Base-by-base conservation (phyloP, 805 yeast genomes). In the Lipomyces japonicus region DNA sequence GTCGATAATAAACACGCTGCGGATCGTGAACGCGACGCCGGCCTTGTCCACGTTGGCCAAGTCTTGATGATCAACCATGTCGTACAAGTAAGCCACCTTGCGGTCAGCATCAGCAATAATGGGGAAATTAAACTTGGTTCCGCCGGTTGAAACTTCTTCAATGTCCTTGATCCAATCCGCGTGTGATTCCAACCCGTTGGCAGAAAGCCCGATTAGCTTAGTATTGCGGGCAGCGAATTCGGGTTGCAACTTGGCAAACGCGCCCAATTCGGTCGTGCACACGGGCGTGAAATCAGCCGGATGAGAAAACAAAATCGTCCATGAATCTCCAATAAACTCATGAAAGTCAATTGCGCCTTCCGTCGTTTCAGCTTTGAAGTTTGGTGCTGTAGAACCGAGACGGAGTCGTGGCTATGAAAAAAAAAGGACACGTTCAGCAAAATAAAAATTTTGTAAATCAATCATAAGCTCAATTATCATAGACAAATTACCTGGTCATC, bases 201-300 rank as follows among this genome's bases (percentile, higher is more conserved):
- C 91, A 48, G 95, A 85, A 61, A 89, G 75, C 57, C 96, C 97
- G 70, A 89, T 84, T 70, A 89, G 77, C 75, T 89, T 88, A 67
- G 84, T 86, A 66, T 80, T 80, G 76, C 96, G 81, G 71, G 83
- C 75, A 65, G 82, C 81, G 64, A 89, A 89, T 70, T 89, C 96
- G 48, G 89, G 87, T 74, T 87, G 86, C 71, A 88, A 79, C 63
- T 81, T 78, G 58, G 96, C 89, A 64, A 89, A 90, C 19, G 95
- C 96, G 61, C 96, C 96, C 66, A 89, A 77, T 75, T 89, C 97
- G 50, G 96, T 89, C 65, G 96, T 90, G 72, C 97, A 89, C 48
- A 89, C 96, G 42, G 97, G 97, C 18, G 97, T 89, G 77, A 87
- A 90, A 70, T 89, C 97, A 48, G 89, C 96, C 56, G 97, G 97